Conservation (phyloP, 805 yeast species). For the Ogataea nitratoaversa region DNA sequence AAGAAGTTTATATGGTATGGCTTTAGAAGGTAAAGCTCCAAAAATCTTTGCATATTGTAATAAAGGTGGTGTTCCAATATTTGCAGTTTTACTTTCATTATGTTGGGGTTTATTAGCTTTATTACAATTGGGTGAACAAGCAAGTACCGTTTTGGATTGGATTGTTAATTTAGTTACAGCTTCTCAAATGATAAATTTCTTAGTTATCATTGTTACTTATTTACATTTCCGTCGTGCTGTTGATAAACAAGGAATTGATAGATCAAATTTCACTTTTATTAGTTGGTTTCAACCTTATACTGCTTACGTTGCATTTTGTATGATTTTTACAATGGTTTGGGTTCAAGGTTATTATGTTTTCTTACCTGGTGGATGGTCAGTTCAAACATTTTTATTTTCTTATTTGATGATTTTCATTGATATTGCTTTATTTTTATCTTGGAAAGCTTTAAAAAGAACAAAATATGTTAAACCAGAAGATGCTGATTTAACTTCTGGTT, state of each 20-base stretch:
- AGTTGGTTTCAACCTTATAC: constrained; percentile 60
- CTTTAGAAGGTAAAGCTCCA: constrained; percentile 46
- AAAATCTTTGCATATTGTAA: constrained; percentile 39
- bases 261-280: constrained; percentile 42
- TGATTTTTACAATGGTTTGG: constrained; percentile 48
- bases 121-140: constrained; percentile 48
- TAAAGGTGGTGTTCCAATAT: constrained; percentile 44
- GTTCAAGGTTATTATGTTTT: constrained; percentile 70
- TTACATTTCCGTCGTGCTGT: constrained; percentile 60
- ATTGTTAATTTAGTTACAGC: constrained; percentile 67
- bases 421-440: constrained; percentile 41
- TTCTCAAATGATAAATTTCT: constrained; percentile 61
- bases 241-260: constrained; percentile 46
- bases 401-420: constrained; percentile 68
- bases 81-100: constrained; percentile 38
- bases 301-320: constrained; percentile 43
- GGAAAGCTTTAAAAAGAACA: constrained; percentile 51
- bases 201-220: constrained; percentile 53
- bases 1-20: constrained; percentile 44
- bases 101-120: constrained; percentile 43
- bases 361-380: constrained; percentile 60
- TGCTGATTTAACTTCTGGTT: constrained; percentile 51
- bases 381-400: constrained; percentile 58
- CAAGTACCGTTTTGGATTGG: constrained; percentile 68
- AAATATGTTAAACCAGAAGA: constrained; percentile 41